Evolutionary conservation across 768 basidiomycete genomes (phyloP).

Genomic region (Goffeauzyma gilvescens): DNA sequence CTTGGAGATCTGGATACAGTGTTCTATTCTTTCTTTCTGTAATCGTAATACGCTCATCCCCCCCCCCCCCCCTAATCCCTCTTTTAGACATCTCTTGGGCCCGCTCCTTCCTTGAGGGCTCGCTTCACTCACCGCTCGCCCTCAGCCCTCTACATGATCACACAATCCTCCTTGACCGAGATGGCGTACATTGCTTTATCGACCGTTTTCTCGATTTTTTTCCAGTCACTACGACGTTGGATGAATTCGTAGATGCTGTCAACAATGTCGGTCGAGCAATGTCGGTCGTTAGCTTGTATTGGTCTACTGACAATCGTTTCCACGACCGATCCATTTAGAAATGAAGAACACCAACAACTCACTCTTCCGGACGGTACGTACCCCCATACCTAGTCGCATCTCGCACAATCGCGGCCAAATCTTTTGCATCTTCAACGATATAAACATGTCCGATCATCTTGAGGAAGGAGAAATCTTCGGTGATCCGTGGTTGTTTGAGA

Average conservation of each 20-base stretch:
- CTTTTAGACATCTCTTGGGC: too few relatives aligned
- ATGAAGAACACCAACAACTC: constrained; percentile 13
- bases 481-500: constrained; percentile 66
- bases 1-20: too few relatives aligned
- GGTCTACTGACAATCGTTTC: background rate
- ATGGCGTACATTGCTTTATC: constrained; percentile 32
- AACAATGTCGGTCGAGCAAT: too few relatives aligned
- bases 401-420: constrained; percentile 83
- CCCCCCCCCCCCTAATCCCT: too few relatives aligned
- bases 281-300: background rate
- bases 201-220: constrained; percentile 90
- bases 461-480: constrained; percentile 73
- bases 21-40: too few relatives aligned
- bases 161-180: constrained; percentile 67
- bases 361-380: constrained; percentile 78
- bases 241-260: constrained; percentile 92
- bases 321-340: background rate
- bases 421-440: constrained; percentile 87
- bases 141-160: constrained; percentile 32
- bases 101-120: too few relatives aligned
- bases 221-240: constrained; percentile 86
- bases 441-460: constrained; percentile 97
- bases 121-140: too few relatives aligned
- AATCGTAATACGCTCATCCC: too few relatives aligned
- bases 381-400: constrained; percentile 93